A percentile compares a stretch with the other conserved stretches of the same genome.
Conservation (phyloP, 2,329 filamentous ascomycete species). For the Neophaeococcomyces aloes region DNA sequence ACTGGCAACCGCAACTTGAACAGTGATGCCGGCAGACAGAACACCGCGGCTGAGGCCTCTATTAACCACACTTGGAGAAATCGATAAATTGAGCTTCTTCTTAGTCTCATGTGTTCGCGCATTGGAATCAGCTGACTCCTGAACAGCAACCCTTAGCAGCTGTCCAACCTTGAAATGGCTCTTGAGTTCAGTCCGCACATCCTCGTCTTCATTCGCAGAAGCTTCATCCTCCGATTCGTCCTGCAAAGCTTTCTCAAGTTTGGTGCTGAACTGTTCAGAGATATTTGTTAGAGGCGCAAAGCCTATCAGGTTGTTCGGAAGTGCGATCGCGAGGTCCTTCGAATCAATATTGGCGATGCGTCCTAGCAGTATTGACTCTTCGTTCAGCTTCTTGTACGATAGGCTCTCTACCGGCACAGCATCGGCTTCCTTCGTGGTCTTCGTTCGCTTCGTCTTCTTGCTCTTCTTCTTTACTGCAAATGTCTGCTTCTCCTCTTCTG, state of each 20-base stretch:
- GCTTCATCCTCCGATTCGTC: constrained; percentile 48
- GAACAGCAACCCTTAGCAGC: constrained; percentile 74
- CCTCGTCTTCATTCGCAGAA: constrained; percentile 35
- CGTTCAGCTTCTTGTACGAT: constrained; percentile 79
- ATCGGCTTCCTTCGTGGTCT: constrained; percentile 42
- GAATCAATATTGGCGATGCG: constrained; percentile 72
- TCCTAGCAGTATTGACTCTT: constrained; percentile 78
- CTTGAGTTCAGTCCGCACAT: constrained; percentile 58
- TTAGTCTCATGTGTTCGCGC: constrained; percentile 50
- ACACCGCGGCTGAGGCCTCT: constrained; percentile 61
- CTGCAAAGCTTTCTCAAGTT: constrained; percentile 57
- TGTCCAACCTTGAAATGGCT: constrained; percentile 72
- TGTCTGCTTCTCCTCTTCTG: constrained; percentile 28
- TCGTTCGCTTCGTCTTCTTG: constrained; percentile 37
- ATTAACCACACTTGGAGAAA: constrained; percentile 71
- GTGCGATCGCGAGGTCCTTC: constrained; percentile 65
- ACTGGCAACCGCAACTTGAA: constrained; percentile 81
- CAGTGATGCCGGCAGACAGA: constrained; percentile 60
- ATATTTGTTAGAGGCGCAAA: constrained; percentile 88
- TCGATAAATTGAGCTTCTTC: constrained; percentile 75
- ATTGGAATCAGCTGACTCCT: constrained; percentile 57
- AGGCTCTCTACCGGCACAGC: constrained; percentile 63
- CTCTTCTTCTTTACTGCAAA: constrained; percentile 31
- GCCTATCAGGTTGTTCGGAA: constrained; percentile 87
- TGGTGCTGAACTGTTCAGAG: constrained; percentile 65